phyloP scores from a whole-genome alignment of 306 rosid genomes.

The Elaeagnus macrophylla region DNA sequence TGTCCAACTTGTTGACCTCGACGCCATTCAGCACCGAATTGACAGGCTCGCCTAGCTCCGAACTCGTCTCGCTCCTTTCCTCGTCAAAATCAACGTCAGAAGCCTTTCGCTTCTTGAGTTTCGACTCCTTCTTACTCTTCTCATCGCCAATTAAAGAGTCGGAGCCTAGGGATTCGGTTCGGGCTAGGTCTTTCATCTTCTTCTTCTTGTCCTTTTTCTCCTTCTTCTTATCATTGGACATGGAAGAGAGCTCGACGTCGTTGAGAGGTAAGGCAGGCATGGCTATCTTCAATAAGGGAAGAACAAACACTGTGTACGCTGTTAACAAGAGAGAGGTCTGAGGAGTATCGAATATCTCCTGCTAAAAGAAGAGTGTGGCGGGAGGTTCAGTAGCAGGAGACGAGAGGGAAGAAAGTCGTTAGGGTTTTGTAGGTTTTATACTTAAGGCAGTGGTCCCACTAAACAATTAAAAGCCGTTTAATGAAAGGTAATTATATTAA shows the following conservation, averaged over 20 bases:
- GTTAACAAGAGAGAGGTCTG: neutral
- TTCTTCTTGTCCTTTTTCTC: conserved; percentile 27
- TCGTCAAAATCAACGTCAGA: conserved; percentile 29
- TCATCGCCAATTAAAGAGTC: conserved; percentile 11
- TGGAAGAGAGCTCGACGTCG: conserved; percentile 17
- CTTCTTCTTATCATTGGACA: conserved; percentile 28
- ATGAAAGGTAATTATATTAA: no score
- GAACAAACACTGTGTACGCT: neutral
- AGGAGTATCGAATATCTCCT: neutral
- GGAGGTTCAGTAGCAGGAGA: conserved; percentile 5
- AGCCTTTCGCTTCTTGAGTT: conserved; percentile 62
- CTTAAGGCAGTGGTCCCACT: no score
- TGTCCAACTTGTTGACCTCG: conserved; percentile 21
- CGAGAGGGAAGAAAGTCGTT: neutral
- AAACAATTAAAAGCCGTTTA: no score
- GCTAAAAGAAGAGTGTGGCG: conserved; percentile 5
- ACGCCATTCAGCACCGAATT: conserved; percentile 18
- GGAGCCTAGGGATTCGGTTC: conserved; percentile 8
- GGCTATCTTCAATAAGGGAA: conserved; percentile 4
- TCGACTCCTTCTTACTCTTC: conserved; percentile 24
- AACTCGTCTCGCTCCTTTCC: conserved; percentile 51
- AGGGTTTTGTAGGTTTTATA: conserved; percentile 11
- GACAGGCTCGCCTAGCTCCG: conserved; percentile 56
- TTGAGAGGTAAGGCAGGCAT: conserved; percentile 48
- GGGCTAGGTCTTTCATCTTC: conserved; percentile 16